phyloP scores from a whole-genome alignment of 306 rosid genomes.

The Prosopis cineraria region DNA sequence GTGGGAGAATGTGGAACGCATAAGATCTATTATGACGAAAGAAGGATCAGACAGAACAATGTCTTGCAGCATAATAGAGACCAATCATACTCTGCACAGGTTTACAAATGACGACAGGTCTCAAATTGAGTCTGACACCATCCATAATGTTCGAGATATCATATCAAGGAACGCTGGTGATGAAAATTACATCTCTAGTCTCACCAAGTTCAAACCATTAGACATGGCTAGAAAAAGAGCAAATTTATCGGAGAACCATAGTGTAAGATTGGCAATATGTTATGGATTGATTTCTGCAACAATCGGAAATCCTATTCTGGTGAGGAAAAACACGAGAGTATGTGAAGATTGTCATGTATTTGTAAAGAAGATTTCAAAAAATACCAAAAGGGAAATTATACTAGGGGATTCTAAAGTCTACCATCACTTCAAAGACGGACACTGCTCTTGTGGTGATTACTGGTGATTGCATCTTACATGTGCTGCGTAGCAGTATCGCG shows the following conservation, averaged over 20 bases:
- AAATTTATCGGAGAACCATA: slow-evolving; percentile 43
- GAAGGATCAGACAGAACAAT: slow-evolving; percentile 44
- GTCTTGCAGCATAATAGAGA: slow-evolving; percentile 48
- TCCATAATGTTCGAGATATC: slow-evolving; percentile 42
- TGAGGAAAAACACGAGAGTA: slow-evolving; percentile 56
- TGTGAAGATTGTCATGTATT: slow-evolving; percentile 59
- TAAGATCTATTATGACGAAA: slow-evolving; percentile 46
- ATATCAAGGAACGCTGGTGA: slow-evolving; percentile 38
- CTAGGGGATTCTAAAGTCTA: slow-evolving; percentile 61
- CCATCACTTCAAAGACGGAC: slow-evolving; percentile 61
- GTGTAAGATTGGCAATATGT: slow-evolving; percentile 64
- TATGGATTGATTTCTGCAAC: slow-evolving; percentile 57
- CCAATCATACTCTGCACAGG: slow-evolving; percentile 32
- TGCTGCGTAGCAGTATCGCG: not conserved
- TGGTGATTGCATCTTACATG: slow-evolving; percentile 40
- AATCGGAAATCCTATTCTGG: slow-evolving; percentile 53
- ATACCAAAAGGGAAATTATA: slow-evolving; percentile 47
- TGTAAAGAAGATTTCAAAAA: slow-evolving; percentile 50
- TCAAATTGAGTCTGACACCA: slow-evolving; percentile 44
- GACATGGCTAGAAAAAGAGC: slow-evolving; percentile 42
- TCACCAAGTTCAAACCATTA: slow-evolving; percentile 48
- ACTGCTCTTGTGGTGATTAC: slow-evolving; percentile 61
- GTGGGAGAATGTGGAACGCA: slow-evolving; percentile 51
- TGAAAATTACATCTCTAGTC: slow-evolving; percentile 23
- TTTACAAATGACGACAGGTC: slow-evolving; percentile 50